Conservation (phyloP, 768 basidiomycete genomes). For the Collybia sp. region DNA sequence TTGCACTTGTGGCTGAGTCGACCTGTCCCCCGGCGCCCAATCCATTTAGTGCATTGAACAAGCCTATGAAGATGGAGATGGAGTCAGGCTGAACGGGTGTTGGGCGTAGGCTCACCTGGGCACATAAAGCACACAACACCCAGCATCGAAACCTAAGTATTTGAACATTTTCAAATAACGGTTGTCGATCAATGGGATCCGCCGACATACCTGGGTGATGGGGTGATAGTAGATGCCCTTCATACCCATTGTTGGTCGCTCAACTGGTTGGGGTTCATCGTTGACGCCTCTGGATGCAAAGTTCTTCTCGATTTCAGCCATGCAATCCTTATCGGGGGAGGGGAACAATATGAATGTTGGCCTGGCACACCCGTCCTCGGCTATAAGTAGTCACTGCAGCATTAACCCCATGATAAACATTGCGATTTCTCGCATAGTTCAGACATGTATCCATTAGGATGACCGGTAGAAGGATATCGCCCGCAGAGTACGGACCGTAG, state of each 20-base stretch:
- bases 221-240: slow-evolving; percentile 18
- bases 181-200: not conserved
- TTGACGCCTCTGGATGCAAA: slow-evolving; percentile 10
- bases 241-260: slow-evolving; percentile 16
- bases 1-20: slow-evolving; percentile 59
- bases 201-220: slow-evolving; percentile 13
- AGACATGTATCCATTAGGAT: no score
- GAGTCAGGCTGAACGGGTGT: not conserved
- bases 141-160: slow-evolving; percentile 48
- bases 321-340: no score
- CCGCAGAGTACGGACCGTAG: no score
- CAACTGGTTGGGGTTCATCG: slow-evolving; percentile 11
- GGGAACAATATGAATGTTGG: no score
- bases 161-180: no score
- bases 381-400: slow-evolving; percentile 11
- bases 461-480: no score
- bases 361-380: not conserved
- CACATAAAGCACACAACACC: slow-evolving; percentile 71
- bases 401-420: no score
- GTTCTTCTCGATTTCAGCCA: slow-evolving; percentile 14
- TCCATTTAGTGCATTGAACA: slow-evolving; percentile 78
- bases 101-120: slow-evolving; percentile 32
- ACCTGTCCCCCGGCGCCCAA: slow-evolving; percentile 78
- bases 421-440: no score
- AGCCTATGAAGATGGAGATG: slow-evolving; percentile 35